Conservation (phyloP, 148 eudicot species). For the Camellia lanceoleosa region DNA sequence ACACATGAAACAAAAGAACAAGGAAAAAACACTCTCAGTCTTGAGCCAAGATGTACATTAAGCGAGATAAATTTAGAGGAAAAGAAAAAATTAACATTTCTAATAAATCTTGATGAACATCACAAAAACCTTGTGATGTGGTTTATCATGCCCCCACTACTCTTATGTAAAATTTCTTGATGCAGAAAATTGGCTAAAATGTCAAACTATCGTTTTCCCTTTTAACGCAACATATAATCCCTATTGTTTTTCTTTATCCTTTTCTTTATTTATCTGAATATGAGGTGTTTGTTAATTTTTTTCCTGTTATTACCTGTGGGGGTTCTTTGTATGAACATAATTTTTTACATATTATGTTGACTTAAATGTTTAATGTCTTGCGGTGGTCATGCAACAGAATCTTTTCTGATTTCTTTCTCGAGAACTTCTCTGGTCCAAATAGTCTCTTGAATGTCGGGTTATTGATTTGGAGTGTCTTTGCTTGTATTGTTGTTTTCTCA, state of each 20-base stretch:
- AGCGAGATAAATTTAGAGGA: not conserved
- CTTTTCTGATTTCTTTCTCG: slow-evolving; percentile 56
- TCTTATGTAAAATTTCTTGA: too few relatives aligned
- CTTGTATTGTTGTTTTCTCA: too few relatives aligned
- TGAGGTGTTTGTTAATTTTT: not conserved
- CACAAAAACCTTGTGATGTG: not conserved
- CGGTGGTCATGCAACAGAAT: slow-evolving; percentile 97
- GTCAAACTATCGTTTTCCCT: too few relatives aligned
- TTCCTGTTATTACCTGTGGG: not conserved
- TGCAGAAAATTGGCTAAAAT: too few relatives aligned
- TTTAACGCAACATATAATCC: too few relatives aligned
- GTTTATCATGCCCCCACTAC: not conserved
- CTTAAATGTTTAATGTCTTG: slow-evolving; percentile 20
- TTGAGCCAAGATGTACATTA: not conserved
- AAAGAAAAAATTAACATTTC: not conserved
- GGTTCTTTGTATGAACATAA: not conserved
- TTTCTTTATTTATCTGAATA: not conserved
- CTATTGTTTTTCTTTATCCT: not conserved
- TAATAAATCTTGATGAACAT: not conserved
- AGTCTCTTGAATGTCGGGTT: not conserved
- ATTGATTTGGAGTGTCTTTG: not conserved
- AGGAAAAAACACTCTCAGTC: not conserved
- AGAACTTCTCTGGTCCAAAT: not conserved
- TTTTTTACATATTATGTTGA: not conserved
- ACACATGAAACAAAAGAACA: not conserved